These are phyloP conservation scores for Vigna hirtella DNA, from an alignment of 306 rosid genomes.

Conservation along the genomic window DNA sequence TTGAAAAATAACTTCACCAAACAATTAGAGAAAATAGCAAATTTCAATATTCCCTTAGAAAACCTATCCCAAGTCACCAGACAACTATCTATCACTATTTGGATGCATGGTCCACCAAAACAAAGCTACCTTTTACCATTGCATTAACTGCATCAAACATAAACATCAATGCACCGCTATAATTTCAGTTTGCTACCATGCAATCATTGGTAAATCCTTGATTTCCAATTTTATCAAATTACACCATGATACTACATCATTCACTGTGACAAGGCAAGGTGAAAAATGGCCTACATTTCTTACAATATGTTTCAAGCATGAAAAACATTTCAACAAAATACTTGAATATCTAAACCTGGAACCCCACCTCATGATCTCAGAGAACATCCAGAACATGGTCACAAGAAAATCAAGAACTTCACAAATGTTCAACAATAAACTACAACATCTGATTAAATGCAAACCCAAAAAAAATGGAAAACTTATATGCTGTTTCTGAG, in stretches of 20 bases:
- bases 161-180: constrained; percentile 26
- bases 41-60: constrained; percentile 31
- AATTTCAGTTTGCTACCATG: constrained; percentile 32
- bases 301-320: background rate
- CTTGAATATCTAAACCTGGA: background rate
- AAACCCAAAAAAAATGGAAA: background rate
- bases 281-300: background rate
- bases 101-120: constrained; percentile 24
- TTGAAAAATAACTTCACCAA: constrained; percentile 1
- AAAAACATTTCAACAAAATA: constrained; percentile 17
- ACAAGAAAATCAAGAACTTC: constrained; percentile 13
- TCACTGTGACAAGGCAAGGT: constrained; percentile 30
- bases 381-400: background rate
- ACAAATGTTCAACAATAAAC: background rate
- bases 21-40: constrained; percentile 16
- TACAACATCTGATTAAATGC: constrained; percentile 33
- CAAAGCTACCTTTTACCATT: constrained; percentile 29
- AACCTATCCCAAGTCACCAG: constrained; percentile 23
- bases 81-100: constrained; percentile 15
- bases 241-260: constrained; percentile 25
- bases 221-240: constrained; percentile 32
- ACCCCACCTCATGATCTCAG: background rate
- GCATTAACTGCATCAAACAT: constrained; percentile 29
- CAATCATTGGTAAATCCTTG: constrained; percentile 15
- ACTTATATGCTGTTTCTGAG: background rate